Evolutionary conservation across 1,284 basidiomycete species (phyloP).

Genomic region (Rhodofomes roseus): DNA sequence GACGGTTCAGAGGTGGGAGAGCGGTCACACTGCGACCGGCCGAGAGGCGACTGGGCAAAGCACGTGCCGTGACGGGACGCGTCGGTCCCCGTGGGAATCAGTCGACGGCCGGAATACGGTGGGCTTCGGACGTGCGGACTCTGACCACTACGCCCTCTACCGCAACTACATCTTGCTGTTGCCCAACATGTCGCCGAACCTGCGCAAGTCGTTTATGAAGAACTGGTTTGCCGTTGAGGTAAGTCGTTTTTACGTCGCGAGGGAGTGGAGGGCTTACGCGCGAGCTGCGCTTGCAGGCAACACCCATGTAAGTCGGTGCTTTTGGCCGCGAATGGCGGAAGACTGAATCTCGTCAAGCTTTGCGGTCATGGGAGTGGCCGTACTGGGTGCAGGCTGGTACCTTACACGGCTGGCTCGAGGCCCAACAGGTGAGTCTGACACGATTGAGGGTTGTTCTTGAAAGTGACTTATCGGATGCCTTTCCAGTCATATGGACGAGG

Average conservation of each 20-base stretch:
- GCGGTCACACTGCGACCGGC: background rate
- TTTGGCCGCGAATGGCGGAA: background rate
- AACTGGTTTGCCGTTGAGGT: slow-evolving; percentile 85
- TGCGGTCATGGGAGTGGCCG: slow-evolving; percentile 62
- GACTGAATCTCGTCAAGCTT: slow-evolving; percentile 44
- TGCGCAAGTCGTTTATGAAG: slow-evolving; percentile 48
- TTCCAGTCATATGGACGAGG: slow-evolving; percentile 75
- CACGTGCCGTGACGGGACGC: too few relatives aligned
- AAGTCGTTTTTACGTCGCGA: slow-evolving; percentile 15
- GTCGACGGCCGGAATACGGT: slow-evolving; percentile 7
- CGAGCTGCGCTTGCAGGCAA: slow-evolving; percentile 44
- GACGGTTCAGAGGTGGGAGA: background rate
- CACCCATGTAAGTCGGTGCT: slow-evolving; percentile 63
- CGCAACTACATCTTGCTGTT: slow-evolving; percentile 6
- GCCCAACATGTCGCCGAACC: slow-evolving; percentile 22
- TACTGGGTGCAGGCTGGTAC: slow-evolving; percentile 72
- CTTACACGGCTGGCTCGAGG: slow-evolving; percentile 66
- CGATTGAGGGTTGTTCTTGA: background rate
- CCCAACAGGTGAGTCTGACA: slow-evolving; percentile 52
- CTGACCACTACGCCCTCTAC: slow-evolving; percentile 6
- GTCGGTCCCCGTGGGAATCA: slow-evolving; percentile 18
- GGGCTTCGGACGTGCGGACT: slow-evolving; percentile 1
- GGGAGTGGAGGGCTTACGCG: background rate
- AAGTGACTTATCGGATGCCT: background rate
- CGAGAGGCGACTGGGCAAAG: background rate